phyloP scores from a whole-genome alignment of 1,284 basidiomycete genomes.

The Pascua guehoae region DNA sequence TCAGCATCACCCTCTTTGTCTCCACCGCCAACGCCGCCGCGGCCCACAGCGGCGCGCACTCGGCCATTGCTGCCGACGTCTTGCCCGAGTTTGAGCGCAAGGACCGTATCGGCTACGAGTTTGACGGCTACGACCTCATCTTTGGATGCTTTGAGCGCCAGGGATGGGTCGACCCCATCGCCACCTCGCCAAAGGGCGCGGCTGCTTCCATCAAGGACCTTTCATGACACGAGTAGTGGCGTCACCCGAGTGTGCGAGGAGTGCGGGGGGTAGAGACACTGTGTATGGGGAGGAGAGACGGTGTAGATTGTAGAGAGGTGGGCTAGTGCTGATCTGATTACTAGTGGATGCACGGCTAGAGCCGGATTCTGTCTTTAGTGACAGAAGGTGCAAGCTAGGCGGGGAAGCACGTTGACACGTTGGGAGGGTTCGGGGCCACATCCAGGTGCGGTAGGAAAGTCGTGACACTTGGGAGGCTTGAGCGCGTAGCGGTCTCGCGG shows the following conservation, averaged over 20 bases:
- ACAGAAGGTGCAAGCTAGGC: too few relatives aligned
- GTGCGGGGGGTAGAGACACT: too few relatives aligned
- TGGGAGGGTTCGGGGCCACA: too few relatives aligned
- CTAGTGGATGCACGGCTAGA: neutral
- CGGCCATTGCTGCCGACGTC: constrained; percentile 37
- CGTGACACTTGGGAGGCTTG: too few relatives aligned
- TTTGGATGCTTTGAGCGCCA: constrained; percentile 77
- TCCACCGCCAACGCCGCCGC: constrained; percentile 58
- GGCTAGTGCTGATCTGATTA: neutral
- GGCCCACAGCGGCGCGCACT: constrained; percentile 27
- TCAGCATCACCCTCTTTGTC: constrained; percentile 89
- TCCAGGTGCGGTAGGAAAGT: too few relatives aligned
- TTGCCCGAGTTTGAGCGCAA: constrained; percentile 59
- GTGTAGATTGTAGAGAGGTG: neutral
- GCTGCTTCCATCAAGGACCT: constrained; percentile 4
- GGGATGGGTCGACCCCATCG: constrained; percentile 41
- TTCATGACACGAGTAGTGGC: too few relatives aligned
- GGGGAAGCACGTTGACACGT: too few relatives aligned
- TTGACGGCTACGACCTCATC: constrained; percentile 90
- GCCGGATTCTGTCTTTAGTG: too few relatives aligned
- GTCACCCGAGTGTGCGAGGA: too few relatives aligned
- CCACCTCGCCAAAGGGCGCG: neutral
- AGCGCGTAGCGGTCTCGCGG: too few relatives aligned
- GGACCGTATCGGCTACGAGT: constrained; percentile 97
- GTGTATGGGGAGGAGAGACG: neutral